A percentile compares a stretch with the other conserved stretches of the same genome.
phyloP scores from a whole-genome alignment of 306 rosid species.

The Myrica gale region DNA sequence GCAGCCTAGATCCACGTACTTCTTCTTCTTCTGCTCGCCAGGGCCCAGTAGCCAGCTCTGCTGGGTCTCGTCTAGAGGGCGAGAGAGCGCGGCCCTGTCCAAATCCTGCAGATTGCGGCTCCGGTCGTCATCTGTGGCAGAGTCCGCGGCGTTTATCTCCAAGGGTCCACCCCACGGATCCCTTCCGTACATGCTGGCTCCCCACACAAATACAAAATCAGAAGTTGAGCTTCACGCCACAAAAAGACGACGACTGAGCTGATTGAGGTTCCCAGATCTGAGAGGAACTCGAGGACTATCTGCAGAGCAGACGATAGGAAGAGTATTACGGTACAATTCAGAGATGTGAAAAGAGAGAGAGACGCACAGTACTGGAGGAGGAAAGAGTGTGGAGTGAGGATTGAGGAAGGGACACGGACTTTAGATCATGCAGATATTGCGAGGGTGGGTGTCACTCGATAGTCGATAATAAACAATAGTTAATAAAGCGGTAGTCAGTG shows the following conservation, averaged over 20 bases:
- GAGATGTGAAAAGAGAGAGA: too few species aligned
- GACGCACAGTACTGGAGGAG: too few species aligned
- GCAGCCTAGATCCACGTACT: constrained; percentile 94
- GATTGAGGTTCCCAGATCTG: neutral
- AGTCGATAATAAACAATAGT: neutral
- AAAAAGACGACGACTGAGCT: neutral
- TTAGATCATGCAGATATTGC: neutral
- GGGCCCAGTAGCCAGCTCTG: constrained; percentile 98
- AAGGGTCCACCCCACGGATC: constrained; percentile 99
- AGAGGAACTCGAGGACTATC: neutral
- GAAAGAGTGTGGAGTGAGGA: neutral
- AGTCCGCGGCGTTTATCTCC: constrained; percentile 88
- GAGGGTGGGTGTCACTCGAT: neutral
- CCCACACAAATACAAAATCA: neutral
- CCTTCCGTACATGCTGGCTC: constrained; percentile 69
- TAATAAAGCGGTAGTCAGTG: neutral
- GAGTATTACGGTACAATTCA: too few species aligned
- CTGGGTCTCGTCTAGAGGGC: constrained; percentile 91
- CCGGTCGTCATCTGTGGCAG: constrained; percentile 93
- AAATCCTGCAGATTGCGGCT: constrained; percentile 82
- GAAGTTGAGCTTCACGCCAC: neutral
- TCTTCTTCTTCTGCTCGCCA: constrained; percentile 96
- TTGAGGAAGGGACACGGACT: neutral
- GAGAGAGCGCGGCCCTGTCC: constrained; percentile 85
- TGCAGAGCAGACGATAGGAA: too few species aligned